phyloP scores from a whole-genome alignment of 2,329 filamentous ascomycete species.

The Fusarium tricinctum region DNA sequence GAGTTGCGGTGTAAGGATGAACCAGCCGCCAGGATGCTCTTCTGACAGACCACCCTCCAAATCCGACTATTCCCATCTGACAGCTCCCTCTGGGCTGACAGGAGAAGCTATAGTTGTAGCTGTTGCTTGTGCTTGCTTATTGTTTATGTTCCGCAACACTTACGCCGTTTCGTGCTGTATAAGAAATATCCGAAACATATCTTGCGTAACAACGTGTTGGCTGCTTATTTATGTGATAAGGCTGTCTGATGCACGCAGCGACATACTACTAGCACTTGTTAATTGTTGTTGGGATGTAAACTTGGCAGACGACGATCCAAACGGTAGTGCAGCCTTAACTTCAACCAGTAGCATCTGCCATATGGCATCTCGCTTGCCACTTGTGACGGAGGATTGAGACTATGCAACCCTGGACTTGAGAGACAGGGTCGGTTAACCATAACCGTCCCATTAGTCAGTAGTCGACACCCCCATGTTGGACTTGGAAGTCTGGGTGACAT shows the following conservation, averaged over 20 bases:
- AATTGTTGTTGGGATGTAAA: background rate
- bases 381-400: background rate
- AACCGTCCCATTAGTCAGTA: slow-evolving; percentile 16
- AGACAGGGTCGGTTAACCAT: slow-evolving; percentile 29
- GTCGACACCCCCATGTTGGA: slow-evolving; percentile 2
- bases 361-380: background rate
- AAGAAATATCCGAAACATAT: slow-evolving; percentile 5
- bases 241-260: background rate
- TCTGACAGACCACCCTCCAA: slow-evolving; percentile 18
- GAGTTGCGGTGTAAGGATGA: slow-evolving; percentile 37
- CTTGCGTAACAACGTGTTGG: slow-evolving; percentile 7
- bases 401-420: slow-evolving; percentile 7
- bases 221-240: slow-evolving; percentile 2
- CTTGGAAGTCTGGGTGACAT: slow-evolving; percentile 1
- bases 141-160: background rate
- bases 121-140: background rate
- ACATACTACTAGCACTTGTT: background rate
- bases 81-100: slow-evolving; percentile 11
- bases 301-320: slow-evolving; percentile 8
- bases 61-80: slow-evolving; percentile 45
- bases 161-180: slow-evolving; percentile 6
- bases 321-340: background rate
- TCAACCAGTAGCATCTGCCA: background rate
- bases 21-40: background rate
- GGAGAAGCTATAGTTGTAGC: background rate